These are phyloP conservation scores for Polytrichum commune DNA, from an alignment of 225 moss, liverwort and hornwort species.

Conservation along the genomic window DNA sequence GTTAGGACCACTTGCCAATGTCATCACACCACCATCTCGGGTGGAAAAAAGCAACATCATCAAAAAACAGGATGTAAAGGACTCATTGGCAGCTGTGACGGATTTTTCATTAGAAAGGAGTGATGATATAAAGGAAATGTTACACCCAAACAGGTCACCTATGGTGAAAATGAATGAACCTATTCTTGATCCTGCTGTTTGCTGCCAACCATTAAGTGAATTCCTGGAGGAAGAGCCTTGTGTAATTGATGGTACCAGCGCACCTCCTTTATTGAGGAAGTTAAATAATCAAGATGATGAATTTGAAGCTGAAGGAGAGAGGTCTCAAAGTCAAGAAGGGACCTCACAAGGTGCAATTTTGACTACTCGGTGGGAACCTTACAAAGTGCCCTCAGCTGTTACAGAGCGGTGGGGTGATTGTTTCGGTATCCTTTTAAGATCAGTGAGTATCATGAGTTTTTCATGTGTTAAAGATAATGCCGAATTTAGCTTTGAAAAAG, in stretches of 20 bases:
- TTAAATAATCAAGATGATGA: conserved; percentile 13
- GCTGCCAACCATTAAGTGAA: conserved; percentile 57
- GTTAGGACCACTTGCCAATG: conserved; percentile 66
- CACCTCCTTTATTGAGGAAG: conserved; percentile 50
- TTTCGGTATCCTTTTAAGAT: conserved; percentile 56
- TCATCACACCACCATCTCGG: conserved; percentile 16
- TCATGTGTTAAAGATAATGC: too few species aligned
- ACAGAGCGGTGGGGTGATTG: conserved; percentile 92
- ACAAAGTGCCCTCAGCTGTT: conserved; percentile 69
- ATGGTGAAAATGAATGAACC: conserved; percentile 70
- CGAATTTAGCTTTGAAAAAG: too few species aligned
- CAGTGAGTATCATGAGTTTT: too few species aligned
- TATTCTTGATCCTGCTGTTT: conserved; percentile 53
- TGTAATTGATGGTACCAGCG: conserved; percentile 33
- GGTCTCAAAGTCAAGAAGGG: conserved; percentile 25
- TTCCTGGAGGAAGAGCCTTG: conserved; percentile 72
- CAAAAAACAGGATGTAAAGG: too few species aligned
- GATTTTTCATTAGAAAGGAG: too few species aligned
- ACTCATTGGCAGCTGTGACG: too few species aligned
- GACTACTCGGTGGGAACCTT: conserved; percentile 62
- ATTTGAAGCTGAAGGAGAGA: conserved; percentile 10
- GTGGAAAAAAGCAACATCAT: conserved; percentile 1
- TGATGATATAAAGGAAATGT: too few species aligned
- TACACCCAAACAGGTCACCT: conserved; percentile 12
- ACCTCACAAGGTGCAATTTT: not conserved